Conservation (phyloP, 129 eudicot species). For the Logfia minima region DNA sequence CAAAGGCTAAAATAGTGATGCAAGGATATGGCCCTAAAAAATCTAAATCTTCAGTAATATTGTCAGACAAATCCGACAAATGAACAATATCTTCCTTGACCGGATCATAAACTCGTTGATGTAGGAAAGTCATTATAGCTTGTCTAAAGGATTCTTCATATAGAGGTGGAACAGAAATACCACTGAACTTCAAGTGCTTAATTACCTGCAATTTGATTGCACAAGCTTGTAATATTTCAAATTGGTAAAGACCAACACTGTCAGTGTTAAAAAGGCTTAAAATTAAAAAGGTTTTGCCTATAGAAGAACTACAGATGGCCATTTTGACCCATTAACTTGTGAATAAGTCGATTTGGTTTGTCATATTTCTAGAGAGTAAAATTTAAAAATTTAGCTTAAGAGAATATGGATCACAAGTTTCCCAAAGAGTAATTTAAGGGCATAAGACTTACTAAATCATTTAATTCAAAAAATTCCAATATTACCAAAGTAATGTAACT, state of each 20-base stretch:
- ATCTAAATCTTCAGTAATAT: slow-evolving; percentile 56
- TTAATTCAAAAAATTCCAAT: not conserved
- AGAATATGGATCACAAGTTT: no score
- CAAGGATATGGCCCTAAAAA: slow-evolving; percentile 99
- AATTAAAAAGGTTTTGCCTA: not conserved
- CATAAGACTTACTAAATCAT: no score
- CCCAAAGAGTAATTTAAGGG: no score
- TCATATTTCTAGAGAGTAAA: no score
- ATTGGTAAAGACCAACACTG: not conserved
- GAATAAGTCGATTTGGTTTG: no score
- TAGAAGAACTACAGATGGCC: no score
- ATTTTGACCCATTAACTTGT: no score
- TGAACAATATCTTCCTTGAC: slow-evolving; percentile 63
- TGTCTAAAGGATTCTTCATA: slow-evolving; percentile 86
- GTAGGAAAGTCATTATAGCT: slow-evolving; percentile 81
- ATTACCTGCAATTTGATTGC: slow-evolving; percentile 55
- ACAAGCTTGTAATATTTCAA: not conserved
- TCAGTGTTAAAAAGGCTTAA: not conserved
- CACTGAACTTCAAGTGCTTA: slow-evolving; percentile 80
- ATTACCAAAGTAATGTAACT: not conserved
- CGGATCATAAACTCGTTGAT: slow-evolving; percentile 95
- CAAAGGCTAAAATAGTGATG: not conserved
- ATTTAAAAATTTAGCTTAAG: no score
- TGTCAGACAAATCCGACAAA: slow-evolving; percentile 49
- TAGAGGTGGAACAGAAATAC: slow-evolving; percentile 51